A percentile compares a stretch with the other conserved stretches of the same genome.
phyloP scores from a whole-genome alignment of 2,329 filamentous ascomycete species.

The Cercospora sp. region DNA sequence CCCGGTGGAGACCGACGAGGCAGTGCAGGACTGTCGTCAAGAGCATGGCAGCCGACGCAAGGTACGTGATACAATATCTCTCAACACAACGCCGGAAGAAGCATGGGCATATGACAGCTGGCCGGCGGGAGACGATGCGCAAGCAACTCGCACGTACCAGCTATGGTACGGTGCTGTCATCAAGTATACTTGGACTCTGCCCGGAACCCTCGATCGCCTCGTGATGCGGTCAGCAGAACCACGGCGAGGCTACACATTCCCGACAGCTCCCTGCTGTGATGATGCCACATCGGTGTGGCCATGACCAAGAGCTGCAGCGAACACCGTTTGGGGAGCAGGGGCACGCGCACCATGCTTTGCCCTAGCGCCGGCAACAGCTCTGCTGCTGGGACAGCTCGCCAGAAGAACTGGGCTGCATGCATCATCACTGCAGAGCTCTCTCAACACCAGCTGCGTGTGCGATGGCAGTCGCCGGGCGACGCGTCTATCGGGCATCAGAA shows the following conservation, averaged over 20 bases:
- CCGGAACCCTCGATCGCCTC: background rate
- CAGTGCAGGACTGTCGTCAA: slow-evolving; percentile 42
- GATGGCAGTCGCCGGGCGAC: background rate
- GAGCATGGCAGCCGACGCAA: slow-evolving; percentile 35
- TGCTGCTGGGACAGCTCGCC: slow-evolving; percentile 8
- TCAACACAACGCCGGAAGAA: background rate
- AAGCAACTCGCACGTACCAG: background rate
- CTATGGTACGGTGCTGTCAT: background rate
- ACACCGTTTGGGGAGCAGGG: slow-evolving; percentile 4
- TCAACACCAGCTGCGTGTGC: background rate
- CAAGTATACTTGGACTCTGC: background rate
- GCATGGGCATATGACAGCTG: background rate
- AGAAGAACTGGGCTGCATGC: slow-evolving; percentile 1
- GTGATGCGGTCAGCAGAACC: slow-evolving; percentile 4
- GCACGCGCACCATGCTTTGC: background rate
- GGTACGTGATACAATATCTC: slow-evolving; percentile 3
- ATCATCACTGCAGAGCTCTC: background rate
- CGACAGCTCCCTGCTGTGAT: slow-evolving; percentile 4
- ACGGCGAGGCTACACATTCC: background rate
- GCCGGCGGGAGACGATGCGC: background rate
- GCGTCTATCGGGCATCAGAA: background rate
- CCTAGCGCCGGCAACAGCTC: slow-evolving; percentile 8
- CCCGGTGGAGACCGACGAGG: slow-evolving; percentile 42
- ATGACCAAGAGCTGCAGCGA: slow-evolving; percentile 3
- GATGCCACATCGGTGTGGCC: background rate